Evolutionary conservation across 2,329 filamentous ascomycete genomes (phyloP).

Genomic region (Fusarium proliferatum): DNA sequence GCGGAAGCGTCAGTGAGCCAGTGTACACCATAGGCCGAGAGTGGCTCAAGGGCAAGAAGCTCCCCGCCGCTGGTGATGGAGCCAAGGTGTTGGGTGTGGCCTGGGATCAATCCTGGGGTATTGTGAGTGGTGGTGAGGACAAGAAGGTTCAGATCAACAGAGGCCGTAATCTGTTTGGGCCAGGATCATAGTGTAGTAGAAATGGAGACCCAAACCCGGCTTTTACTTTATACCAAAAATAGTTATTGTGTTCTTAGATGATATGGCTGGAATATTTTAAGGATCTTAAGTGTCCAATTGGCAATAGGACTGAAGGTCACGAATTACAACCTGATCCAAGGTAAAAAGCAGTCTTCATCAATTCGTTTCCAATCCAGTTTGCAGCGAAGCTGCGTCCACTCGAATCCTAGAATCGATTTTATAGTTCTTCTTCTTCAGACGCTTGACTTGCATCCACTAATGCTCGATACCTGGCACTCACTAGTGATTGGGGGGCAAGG

Average conservation of each 20-base stretch:
- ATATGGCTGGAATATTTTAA: not conserved
- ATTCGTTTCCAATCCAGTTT: slow-evolving; percentile 5
- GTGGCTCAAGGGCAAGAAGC: slow-evolving; percentile 72
- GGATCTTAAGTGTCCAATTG: not conserved
- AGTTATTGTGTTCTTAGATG: not conserved
- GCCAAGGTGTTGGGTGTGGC: slow-evolving; percentile 89
- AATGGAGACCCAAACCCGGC: slow-evolving; percentile 24
- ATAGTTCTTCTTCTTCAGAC: not conserved
- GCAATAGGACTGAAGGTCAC: not conserved
- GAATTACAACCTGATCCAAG: not conserved
- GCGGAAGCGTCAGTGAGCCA: slow-evolving; percentile 75
- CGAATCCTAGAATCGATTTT: not conserved
- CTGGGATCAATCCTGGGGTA: slow-evolving; percentile 88
- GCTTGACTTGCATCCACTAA: slow-evolving; percentile 38
- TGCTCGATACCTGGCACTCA: slow-evolving; percentile 40
- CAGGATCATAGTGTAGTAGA: slow-evolving; percentile 48
- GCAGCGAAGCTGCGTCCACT: not conserved
- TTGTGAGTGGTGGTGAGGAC: slow-evolving; percentile 93
- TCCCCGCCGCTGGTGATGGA: slow-evolving; percentile 79
- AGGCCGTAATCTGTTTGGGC: slow-evolving; percentile 63
- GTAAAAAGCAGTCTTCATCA: not conserved
- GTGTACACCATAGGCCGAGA: slow-evolving; percentile 82
- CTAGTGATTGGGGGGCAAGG: slow-evolving; percentile 42
- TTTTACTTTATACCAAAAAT: slow-evolving; percentile 23
- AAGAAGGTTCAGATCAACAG: slow-evolving; percentile 93